Percentiles rank a stretch among this genome's conserved stretches.
phyloP scores from a whole-genome alignment of 2,329 filamentous ascomycete genomes.

The Massarina eburnea region DNA sequence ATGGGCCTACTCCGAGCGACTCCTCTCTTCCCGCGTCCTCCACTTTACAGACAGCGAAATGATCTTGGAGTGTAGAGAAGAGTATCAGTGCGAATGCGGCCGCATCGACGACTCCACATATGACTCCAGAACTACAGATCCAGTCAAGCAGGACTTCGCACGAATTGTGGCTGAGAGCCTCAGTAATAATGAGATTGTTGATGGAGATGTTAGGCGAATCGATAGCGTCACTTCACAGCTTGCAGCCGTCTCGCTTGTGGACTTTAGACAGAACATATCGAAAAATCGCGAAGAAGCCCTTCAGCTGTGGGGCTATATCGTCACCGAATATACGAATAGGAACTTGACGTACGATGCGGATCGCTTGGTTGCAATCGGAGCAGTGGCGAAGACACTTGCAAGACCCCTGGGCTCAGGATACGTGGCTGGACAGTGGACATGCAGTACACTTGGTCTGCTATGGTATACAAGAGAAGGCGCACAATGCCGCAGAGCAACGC shows the following conservation, averaged over 20 bases:
- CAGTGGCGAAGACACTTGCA: constrained; percentile 32
- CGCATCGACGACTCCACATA: constrained; percentile 32
- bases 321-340: constrained; percentile 40
- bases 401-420: constrained; percentile 32
- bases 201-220: constrained; percentile 19
- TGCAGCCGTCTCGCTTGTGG: constrained; percentile 27
- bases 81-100: constrained; percentile 40
- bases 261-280: constrained; percentile 12
- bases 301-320: constrained; percentile 39
- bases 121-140: constrained; percentile 36
- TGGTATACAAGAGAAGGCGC: constrained; percentile 39
- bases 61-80: constrained; percentile 41
- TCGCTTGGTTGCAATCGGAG: constrained; percentile 33
- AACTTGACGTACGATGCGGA: constrained; percentile 37
- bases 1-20: constrained; percentile 37
- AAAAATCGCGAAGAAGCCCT: constrained; percentile 30
- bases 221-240: constrained; percentile 34
- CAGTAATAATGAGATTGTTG: constrained; percentile 10
- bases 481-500: constrained; percentile 26
- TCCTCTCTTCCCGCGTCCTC: constrained; percentile 34
- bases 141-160: constrained; percentile 38
- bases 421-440: constrained; percentile 41
- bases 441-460: constrained; percentile 35
- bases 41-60: constrained; percentile 40
- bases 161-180: constrained; percentile 23